These are phyloP conservation scores for Colletotrichum sp. DNA, from an alignment of 2,329 filamentous ascomycete genomes.

Conservation along the genomic window DNA sequence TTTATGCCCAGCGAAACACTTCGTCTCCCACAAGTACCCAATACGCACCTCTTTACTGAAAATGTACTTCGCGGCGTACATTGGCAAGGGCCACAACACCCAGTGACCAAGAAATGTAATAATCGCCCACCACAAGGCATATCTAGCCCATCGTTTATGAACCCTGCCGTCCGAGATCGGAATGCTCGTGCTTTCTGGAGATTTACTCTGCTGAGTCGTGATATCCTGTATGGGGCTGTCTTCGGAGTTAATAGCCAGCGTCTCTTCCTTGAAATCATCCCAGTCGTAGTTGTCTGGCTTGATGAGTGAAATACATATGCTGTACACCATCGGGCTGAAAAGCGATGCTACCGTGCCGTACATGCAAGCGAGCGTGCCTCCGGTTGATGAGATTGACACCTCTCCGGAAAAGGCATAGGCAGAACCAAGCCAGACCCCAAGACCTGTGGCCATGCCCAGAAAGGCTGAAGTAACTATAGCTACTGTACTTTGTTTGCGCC, in stretches of 20 bases:
- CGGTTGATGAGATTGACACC: conserved; percentile 52
- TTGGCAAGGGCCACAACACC: conserved; percentile 60
- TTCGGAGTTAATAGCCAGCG: conserved; percentile 37
- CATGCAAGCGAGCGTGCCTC: conserved; percentile 52
- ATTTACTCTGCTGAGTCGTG: not conserved
- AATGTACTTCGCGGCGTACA: conserved; percentile 57
- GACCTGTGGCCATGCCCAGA: conserved; percentile 53
- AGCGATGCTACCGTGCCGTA: conserved; percentile 57
- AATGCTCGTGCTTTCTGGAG: not conserved
- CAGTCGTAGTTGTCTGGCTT: conserved; percentile 46
- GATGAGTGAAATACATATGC: conserved; percentile 48
- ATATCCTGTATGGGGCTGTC: not conserved
- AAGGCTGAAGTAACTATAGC: conserved; percentile 56
- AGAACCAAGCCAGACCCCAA: conserved; percentile 57
- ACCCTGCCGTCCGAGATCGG: conserved; percentile 21
- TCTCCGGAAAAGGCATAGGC: conserved; percentile 50
- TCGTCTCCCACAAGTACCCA: not conserved
- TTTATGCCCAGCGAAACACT: not conserved
- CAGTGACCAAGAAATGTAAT: conserved; percentile 58
- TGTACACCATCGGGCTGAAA: conserved; percentile 46
- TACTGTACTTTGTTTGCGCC: conserved; percentile 44
- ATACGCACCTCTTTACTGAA: conserved; percentile 35
- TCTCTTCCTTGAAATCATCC: conserved; percentile 43
- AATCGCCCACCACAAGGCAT: conserved; percentile 49
- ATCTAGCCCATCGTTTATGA: conserved; percentile 50